Conservation (phyloP, 768 basidiomycete genomes). For the Boletus subparvulus region DNA sequence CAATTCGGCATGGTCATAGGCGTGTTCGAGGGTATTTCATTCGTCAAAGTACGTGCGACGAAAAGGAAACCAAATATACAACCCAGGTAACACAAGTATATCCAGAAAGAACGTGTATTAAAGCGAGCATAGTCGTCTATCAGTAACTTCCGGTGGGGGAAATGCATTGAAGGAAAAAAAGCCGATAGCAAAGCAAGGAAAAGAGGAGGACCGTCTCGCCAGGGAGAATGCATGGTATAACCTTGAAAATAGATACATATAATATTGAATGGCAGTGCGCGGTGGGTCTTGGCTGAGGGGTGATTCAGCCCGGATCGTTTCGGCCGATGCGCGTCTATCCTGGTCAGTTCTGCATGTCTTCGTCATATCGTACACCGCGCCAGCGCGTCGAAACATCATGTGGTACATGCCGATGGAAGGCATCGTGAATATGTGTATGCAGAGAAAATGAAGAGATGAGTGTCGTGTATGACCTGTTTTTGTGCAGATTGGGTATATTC, state of each 20-base stretch:
- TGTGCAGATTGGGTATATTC: not conserved
- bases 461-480: not conserved
- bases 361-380: conserved; percentile 25
- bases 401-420: not conserved
- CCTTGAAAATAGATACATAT: not conserved
- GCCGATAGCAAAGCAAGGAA: not conserved
- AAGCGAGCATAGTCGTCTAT: conserved; percentile 18
- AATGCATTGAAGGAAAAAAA: not conserved
- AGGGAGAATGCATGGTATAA: conserved; percentile 4
- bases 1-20: no score
- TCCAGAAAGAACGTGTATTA: conserved; percentile 24
- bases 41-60: not conserved
- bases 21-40: not conserved
- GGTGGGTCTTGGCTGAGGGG: not conserved
- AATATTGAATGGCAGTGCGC: not conserved
- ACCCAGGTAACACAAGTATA: conserved; percentile 4
- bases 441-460: not conserved
- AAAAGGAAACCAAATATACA: not conserved
- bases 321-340: not conserved
- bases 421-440: not conserved
- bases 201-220: not conserved
- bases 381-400: conserved; percentile 10
- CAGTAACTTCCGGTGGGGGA: not conserved
- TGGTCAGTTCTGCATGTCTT: not conserved
- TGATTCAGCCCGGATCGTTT: not conserved